Base-by-base conservation (phyloP, 2,329 filamentous ascomycete species). In the Chaetomiaceae sp. region DNA sequence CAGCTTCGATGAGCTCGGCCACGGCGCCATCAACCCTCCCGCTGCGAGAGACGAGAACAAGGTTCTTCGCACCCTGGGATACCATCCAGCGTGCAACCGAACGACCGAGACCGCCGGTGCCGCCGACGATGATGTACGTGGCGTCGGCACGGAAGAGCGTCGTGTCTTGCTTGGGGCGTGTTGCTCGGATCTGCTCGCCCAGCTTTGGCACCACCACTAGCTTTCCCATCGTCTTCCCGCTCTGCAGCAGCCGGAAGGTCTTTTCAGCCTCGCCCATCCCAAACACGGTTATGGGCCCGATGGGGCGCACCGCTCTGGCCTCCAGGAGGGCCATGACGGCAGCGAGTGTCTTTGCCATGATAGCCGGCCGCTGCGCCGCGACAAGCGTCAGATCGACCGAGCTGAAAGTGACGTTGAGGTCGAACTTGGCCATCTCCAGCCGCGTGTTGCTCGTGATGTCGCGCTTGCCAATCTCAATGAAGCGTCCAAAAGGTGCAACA, bases 231-330 rank as follows among this genome's bases (percentile, higher is more conserved):
- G 26, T 40, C 11, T 51, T 53, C 0, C 67, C 69, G 7, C 52
- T 57, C 47, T 71, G 65, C 63, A 74, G 64, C 43, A 64, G 62
- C 1, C 65, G 56, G 49, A 74, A 69, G 0, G 68, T 68, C 3
- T 67, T 58, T 3, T 58, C 47, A 2, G 68, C 52, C 1, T 63
- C 45, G 2, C 45, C 42, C 2, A 58, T 54, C 2, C 42, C 34
- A 40, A 62, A 58, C 14, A 47, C 18, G 34, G 62, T 60, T 14
- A 59, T 49, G 9, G 54, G 57, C n/a, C 10, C 34, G 41, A 66
- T 57, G 2, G 63, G 60, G 11, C 44, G 42, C 24, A 60, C 18
- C 10, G 35, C 30, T 7, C 46, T 36, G 17, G 40, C 20, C 15
- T 22, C 47, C 47, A 49, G 22, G 47, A 44, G 41, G 11, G 32